Evolutionary conservation across 2,329 filamentous ascomycete species (phyloP), one percentile per base, ranked within the genome.

Genomic region (Lachnellula occidentalis): DNA sequence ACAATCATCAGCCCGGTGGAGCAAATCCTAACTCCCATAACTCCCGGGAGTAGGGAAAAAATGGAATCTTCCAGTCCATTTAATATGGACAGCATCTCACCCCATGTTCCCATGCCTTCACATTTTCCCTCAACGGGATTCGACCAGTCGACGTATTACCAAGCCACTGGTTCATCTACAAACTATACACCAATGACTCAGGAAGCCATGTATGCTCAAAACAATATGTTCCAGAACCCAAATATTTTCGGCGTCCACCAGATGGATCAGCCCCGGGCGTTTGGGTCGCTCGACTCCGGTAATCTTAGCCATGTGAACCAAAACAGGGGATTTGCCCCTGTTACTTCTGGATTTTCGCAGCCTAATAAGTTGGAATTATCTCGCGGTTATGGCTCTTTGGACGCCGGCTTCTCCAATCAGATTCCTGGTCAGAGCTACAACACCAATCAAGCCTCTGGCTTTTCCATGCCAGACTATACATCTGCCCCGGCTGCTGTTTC

Each of bases 1-100:
- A 86, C 82, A 21, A 76, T 86, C 59, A 85, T 88, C 69, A 87
- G 83, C 65, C 85, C 85, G 0, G 76, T 87, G 2, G 83, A 85
- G 61, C 62, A 64, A 46, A 66, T 58, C 54, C 50, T 62, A n/a
- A 65, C 64, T 8, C 66, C 65, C 5, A 51, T 64, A 17, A 67
- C 65, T 11, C 65, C 66, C 12, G 53, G 59, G 19, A 52, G 55
- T 31, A 56, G 54, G 21, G 52, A 58, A 12, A 67, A 66, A 48
- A 48, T 65, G 19, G 66, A 66, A 51, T 58, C 59, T 14, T 17
- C 51, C 9, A 67, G 64, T 49, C 63, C 66, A 11, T 66, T 64
- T 54, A 57, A 57, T 34, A 58, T 66, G 48, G 51, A 55, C 37
- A 60, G 53, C 17, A 56, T 66, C 12, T 64, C 66, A 42, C 65